A percentile compares a stretch with the other conserved stretches of the same genome.
Evolutionary conservation across 2,329 filamentous ascomycete species (phyloP).

Genomic region (Aspergillus sp.): DNA sequence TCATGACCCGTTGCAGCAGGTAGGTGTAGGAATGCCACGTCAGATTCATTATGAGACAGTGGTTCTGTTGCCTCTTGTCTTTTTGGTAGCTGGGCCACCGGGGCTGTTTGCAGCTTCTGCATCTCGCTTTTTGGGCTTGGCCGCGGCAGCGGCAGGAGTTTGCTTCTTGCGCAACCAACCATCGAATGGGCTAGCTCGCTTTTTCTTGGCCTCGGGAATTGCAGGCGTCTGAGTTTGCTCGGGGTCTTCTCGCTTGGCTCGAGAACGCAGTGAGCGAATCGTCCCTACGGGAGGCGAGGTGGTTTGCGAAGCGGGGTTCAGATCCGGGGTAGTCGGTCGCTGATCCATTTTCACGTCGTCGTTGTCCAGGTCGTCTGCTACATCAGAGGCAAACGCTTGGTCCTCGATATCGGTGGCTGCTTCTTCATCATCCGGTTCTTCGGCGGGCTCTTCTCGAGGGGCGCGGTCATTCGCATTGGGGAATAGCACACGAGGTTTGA

Average conservation of each 20-base stretch:
- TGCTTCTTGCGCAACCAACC: conserved; percentile 42
- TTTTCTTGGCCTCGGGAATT: conserved; percentile 26
- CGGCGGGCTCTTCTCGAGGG: conserved; percentile 37
- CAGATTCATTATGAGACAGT: conserved; percentile 5
- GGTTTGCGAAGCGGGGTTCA: conserved; percentile 21
- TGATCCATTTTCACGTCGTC: conserved; percentile 17
- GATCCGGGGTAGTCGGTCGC: conserved; percentile 22
- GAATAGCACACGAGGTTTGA: conserved; percentile 63
- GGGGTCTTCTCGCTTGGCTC: conserved; percentile 24
- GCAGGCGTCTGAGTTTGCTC: conserved; percentile 26
- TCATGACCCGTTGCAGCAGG: not conserved
- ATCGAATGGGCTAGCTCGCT: conserved; percentile 41
- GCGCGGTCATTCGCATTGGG: conserved; percentile 46
- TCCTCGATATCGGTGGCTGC: conserved; percentile 57
- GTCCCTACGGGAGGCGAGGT: conserved; percentile 33
- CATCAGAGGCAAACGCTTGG: conserved; percentile 18
- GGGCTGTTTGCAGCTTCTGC: conserved; percentile 28
- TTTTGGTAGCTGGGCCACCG: conserved; percentile 30
- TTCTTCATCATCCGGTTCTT: conserved; percentile 52
- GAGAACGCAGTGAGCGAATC: conserved; percentile 34
- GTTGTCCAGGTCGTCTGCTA: conserved; percentile 15
- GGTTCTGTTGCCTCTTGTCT: conserved; percentile 24
- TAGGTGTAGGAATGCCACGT: not conserved
- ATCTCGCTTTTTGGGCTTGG: conserved; percentile 37
- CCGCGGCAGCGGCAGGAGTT: conserved; percentile 22